Evolutionary conservation across 495 filamentous ascomycete genomes (phyloP), one percentile per base, ranked within the genome.

Genomic region (Halenospora varia): DNA sequence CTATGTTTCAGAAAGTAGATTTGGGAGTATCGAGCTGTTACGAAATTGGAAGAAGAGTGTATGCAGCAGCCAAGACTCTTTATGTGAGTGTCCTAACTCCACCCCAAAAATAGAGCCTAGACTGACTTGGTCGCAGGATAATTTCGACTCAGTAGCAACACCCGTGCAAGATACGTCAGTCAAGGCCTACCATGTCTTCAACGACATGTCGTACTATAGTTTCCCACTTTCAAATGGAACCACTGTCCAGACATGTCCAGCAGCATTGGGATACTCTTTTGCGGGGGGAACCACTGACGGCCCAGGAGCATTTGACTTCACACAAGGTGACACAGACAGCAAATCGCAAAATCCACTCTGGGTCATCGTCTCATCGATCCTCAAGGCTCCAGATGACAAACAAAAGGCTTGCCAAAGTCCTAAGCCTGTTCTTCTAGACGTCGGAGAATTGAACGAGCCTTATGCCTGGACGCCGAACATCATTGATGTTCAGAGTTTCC

Each of bases 381-480:
- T 98, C 35, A 82, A 83, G 25, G 73, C 78, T 24, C 94, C 94
- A 0, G 82, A 78, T n/a, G 68, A 81, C 6, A 75, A 85, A 47
- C 94, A 97, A 64, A 71, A 75, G 45, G 76, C 73, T 1, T 98
- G 94, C 69, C 94, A 98, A 68, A 69, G 74, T 2, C 86, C 89
- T 0, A 98, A 98, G 68, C 88, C 92, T 0, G 84, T 98, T 51
- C 82, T 98, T 3, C 79, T 98, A 8, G 90, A 97, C 64, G 88
- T 96, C 10, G 94, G 94, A 55, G 86, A 90, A 60, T 82, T 91
- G 55, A 73, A 72, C 22, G 60, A 65, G 3, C 94, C 94, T 1
- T 98, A 98, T 72, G 75, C 81, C 6, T 98, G 94, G 94, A 77
- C 82, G 0, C 89, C 94, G 11, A 96, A 96, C 63, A 94, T 98